phyloP scores from a whole-genome alignment of 768 basidiomycete species.

The Leccinum obscurum region DNA sequence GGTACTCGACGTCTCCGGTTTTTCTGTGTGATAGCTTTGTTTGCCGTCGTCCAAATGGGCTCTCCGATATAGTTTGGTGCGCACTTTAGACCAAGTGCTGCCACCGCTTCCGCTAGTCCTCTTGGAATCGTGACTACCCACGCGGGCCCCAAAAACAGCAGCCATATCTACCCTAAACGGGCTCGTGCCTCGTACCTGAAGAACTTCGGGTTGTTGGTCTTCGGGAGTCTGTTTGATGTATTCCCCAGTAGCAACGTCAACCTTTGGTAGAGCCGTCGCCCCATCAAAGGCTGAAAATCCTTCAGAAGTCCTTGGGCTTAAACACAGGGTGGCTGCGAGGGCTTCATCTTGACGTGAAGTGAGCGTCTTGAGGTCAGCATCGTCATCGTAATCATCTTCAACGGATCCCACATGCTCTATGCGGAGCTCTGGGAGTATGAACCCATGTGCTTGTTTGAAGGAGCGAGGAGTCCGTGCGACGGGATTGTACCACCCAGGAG shows the following conservation, averaged over 20 bases:
- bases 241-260: constrained; percentile 8
- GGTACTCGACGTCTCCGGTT: constrained; percentile 23
- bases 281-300: constrained; percentile 12
- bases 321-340: constrained; percentile 42
- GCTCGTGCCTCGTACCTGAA: constrained; percentile 42
- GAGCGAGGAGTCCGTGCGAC: constrained; percentile 15
- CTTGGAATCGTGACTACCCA: constrained; percentile 20
- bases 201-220: constrained; percentile 22
- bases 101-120: constrained; percentile 24
- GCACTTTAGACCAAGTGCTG: constrained; percentile 34
- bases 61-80: constrained; percentile 30
- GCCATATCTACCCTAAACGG: constrained; percentile 48
- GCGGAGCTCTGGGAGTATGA: constrained; percentile 26
- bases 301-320: constrained; percentile 48
- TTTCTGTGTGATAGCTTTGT: constrained; percentile 18
- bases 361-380: constrained; percentile 33
- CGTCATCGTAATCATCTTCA: constrained; percentile 24
- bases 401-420: constrained; percentile 11
- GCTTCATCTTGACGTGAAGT: constrained; percentile 33
- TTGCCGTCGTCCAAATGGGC: constrained; percentile 33
- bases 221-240: constrained; percentile 2
- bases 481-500: constrained; percentile 34
- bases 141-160: constrained; percentile 24
- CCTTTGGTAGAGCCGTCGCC: constrained; percentile 3
- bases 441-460: constrained; percentile 18